Conservation (phyloP, 495 filamentous ascomycete species). For the Glutinoglossum americanum region DNA sequence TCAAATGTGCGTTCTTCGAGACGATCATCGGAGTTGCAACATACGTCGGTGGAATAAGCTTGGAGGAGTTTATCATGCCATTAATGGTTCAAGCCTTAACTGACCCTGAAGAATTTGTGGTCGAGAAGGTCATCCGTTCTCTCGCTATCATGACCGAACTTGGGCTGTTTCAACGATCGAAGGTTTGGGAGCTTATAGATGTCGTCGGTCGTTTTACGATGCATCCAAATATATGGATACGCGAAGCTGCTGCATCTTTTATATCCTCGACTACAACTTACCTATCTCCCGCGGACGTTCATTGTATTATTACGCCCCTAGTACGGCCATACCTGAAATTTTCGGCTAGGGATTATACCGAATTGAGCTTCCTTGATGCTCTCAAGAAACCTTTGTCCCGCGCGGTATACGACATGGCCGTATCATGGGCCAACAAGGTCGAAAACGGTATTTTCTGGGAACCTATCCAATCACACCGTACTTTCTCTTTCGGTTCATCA, state of each 20-base stretch:
- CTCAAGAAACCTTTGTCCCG: slow-evolving; percentile 69
- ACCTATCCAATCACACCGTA: slow-evolving; percentile 37
- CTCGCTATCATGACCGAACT: slow-evolving; percentile 77
- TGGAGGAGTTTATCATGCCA: slow-evolving; percentile 92
- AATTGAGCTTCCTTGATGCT: slow-evolving; percentile 54
- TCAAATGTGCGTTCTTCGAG: slow-evolving; percentile 93
- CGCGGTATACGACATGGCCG: slow-evolving; percentile 59
- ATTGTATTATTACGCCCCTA: slow-evolving; percentile 63
- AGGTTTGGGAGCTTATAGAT: slow-evolving; percentile 69
- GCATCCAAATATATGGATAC: slow-evolving; percentile 89
- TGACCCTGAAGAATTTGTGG: slow-evolving; percentile 85
- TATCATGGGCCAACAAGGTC: slow-evolving; percentile 64
- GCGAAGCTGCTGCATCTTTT: slow-evolving; percentile 70
- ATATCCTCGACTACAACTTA: slow-evolving; percentile 54
- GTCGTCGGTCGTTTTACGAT: slow-evolving; percentile 64
- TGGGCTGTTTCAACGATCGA: slow-evolving; percentile 66
- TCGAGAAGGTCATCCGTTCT: slow-evolving; percentile 74
- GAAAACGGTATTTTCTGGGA: slow-evolving; percentile 79
- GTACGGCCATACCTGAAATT: slow-evolving; percentile 65
- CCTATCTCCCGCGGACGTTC: slow-evolving; percentile 59
- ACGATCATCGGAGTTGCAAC: slow-evolving; percentile 83
- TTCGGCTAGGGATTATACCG: slow-evolving; percentile 38
- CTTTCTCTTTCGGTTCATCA: slow-evolving; percentile 40
- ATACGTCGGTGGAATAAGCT: slow-evolving; percentile 63
- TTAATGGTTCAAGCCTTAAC: slow-evolving; percentile 94